Percentiles rank a stretch among this genome's conserved stretches.
phyloP scores from a whole-genome alignment of 768 basidiomycete genomes.

The Phlebiopsis flavidoalba region DNA sequence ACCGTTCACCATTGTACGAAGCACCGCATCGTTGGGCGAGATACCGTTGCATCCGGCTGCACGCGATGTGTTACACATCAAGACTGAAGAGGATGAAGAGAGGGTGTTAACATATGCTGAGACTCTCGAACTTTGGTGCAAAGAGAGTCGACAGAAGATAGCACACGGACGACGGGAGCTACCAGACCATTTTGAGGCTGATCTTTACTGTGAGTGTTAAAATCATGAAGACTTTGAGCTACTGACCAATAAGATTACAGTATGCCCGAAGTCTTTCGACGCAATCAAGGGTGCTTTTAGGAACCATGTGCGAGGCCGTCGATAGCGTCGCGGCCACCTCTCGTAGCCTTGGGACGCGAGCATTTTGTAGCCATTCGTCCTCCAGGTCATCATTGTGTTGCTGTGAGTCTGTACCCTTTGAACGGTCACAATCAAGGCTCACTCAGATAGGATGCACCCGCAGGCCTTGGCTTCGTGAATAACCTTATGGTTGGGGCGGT shows the following conservation, averaged over 20 bases:
- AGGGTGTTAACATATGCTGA: slow-evolving; percentile 46
- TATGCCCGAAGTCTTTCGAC: slow-evolving; percentile 67
- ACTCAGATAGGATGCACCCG: slow-evolving; percentile 52
- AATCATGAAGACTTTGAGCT: background rate
- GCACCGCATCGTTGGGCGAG: slow-evolving; percentile 42
- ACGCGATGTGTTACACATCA: slow-evolving; percentile 58
- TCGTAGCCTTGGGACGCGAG: slow-evolving; percentile 23
- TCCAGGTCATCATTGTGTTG: slow-evolving; percentile 93
- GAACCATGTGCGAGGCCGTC: slow-evolving; percentile 84
- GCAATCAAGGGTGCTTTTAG: slow-evolving; percentile 80
- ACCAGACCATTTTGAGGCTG: slow-evolving; percentile 67
- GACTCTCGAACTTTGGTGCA: slow-evolving; percentile 50
- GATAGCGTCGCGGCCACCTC: slow-evolving; percentile 49
- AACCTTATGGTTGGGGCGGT: slow-evolving; percentile 88
- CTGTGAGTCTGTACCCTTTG: slow-evolving; percentile 25
- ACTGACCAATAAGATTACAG: slow-evolving; percentile 31
- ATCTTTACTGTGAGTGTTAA: slow-evolving; percentile 71
- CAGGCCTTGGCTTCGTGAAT: slow-evolving; percentile 94
- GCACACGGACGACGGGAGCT: slow-evolving; percentile 64
- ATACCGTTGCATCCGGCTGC: slow-evolving; percentile 58
- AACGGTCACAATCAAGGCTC: background rate
- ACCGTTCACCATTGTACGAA: slow-evolving; percentile 46
- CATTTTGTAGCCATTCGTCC: slow-evolving; percentile 85
- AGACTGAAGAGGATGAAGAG: background rate
- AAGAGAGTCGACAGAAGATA: slow-evolving; percentile 56